phyloP scores from a whole-genome alignment of 371 early-diverging fungal species.

The Mortierella sp. region DNA sequence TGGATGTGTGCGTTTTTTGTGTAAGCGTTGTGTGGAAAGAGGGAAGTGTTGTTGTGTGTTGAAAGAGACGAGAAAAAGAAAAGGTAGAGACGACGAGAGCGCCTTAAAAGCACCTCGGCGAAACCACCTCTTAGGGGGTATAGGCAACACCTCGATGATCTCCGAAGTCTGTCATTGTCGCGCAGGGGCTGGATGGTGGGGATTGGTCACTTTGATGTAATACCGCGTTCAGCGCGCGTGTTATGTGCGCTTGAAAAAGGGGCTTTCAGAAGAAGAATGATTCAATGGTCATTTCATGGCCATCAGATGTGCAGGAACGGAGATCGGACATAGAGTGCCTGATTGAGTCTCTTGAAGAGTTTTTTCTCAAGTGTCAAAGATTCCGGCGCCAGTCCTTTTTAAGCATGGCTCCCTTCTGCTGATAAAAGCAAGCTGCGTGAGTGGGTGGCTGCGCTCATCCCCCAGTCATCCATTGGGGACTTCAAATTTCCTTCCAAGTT shows the following conservation, averaged over 20 bases:
- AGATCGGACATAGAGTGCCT: no score
- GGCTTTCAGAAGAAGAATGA: no score
- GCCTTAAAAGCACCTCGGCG: background rate
- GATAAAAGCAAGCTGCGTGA: no score
- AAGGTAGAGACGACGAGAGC: background rate
- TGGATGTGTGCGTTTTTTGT: background rate
- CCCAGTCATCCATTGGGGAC: no score
- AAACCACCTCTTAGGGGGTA: background rate
- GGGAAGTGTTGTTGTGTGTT: background rate
- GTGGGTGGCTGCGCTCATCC: no score
- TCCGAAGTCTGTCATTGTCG: background rate
- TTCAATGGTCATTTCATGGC: no score
- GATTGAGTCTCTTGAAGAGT: no score
- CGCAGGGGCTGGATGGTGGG: background rate
- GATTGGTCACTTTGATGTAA: background rate
- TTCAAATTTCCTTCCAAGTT: no score
- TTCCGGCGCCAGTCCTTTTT: no score
- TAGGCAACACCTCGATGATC: background rate
- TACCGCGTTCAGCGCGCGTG: background rate
- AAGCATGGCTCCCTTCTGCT: no score
- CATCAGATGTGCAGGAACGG: no score
- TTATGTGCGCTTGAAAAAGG: background rate
- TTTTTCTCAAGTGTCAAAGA: no score
- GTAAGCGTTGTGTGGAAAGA: background rate
- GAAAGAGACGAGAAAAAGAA: background rate